Evolutionary conservation across 306 rosid genomes (phyloP).

Genomic region (barrel medic (Medicago truncatula)): DNA sequence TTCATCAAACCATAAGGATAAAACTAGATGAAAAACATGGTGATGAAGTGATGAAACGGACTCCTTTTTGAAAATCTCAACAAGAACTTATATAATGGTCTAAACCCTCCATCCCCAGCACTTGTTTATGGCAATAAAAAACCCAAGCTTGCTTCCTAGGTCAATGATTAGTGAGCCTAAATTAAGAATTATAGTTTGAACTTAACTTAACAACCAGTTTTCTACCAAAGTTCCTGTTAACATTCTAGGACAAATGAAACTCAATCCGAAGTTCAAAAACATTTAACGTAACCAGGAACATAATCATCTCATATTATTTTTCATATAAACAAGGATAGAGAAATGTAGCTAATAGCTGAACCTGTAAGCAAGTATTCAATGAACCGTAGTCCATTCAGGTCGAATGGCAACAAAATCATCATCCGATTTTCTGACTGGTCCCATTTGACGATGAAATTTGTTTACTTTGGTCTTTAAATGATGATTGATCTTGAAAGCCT

Average conservation of each 20-base stretch:
- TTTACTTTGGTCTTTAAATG: conserved; percentile 79
- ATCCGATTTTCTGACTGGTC: conserved; percentile 59
- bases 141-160: not conserved
- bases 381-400: conserved; percentile 96
- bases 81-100: not conserved
- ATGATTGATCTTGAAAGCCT: conserved; percentile 82
- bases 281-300: conserved; percentile 14
- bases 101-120: not conserved
- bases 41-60: not conserved
- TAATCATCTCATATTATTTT: conserved; percentile 19
- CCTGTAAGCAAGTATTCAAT: conserved; percentile 95
- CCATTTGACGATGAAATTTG: conserved; percentile 81
- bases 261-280: conserved; percentile 29
- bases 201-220: not conserved
- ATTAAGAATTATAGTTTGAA: conserved; percentile 19
- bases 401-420: conserved; percentile 91
- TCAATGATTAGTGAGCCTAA: conserved; percentile 15
- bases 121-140: conserved; percentile 14
- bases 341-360: conserved; percentile 40
- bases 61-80: not conserved
- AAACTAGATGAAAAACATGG: not conserved
- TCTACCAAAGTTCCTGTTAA: conserved; percentile 27
- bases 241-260: conserved; percentile 26
- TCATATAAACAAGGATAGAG: conserved; percentile 29
- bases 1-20: not conserved